These are phyloP conservation scores for Hebeloma cylindrosporum DNA, from an alignment of 768 basidiomycete species.

Conservation along the genomic window DNA sequence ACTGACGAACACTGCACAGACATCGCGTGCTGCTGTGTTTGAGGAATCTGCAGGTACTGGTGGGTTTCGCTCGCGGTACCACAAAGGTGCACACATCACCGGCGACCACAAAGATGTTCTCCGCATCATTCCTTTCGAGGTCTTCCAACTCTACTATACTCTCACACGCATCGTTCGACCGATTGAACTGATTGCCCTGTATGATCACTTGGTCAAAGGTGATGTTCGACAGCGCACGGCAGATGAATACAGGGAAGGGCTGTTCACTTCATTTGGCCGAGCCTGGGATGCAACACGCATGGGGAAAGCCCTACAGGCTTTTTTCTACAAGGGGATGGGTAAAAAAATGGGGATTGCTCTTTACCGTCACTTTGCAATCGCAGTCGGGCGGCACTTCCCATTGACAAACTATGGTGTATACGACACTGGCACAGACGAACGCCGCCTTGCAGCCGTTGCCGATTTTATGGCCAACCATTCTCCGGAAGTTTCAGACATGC, in stretches of 20 bases:
- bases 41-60: neutral
- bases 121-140: conserved; percentile 6
- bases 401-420: conserved; percentile 1
- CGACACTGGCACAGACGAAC: neutral
- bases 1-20: conserved; percentile 5
- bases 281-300: neutral
- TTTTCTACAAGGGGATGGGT: conserved; percentile 1
- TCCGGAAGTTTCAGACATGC: neutral
- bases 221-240: neutral
- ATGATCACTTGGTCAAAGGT: neutral
- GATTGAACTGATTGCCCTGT: too few species aligned
- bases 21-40: conserved; percentile 1
- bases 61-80: conserved; percentile 6
- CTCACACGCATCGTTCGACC: conserved; percentile 15
- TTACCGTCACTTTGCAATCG: conserved; percentile 4
- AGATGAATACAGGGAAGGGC: neutral
- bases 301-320: neutral
- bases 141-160: conserved; percentile 4
- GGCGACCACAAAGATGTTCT: conserved; percentile 11
- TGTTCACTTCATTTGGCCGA: neutral
- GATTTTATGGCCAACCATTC: conserved; percentile 4
- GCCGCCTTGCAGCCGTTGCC: neutral
- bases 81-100: conserved; percentile 6
- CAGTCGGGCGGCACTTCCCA: conserved; percentile 3
- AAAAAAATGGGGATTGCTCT: too few species aligned